Base-by-base conservation (phyloP, 2,329 filamentous ascomycete species). In the Colletotrichum theobromicola region DNA sequence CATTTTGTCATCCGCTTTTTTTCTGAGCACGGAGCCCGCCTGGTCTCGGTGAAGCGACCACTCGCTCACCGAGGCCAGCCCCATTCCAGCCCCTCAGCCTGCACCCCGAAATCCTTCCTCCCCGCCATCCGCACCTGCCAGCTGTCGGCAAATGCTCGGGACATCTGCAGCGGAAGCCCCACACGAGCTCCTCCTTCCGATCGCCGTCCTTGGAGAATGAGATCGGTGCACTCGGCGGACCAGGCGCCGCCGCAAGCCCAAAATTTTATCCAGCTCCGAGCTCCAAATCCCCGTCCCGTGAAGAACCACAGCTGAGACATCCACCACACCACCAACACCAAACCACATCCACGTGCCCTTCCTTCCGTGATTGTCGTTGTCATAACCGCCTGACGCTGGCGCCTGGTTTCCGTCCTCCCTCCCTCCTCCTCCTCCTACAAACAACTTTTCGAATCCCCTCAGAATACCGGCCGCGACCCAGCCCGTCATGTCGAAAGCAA, bases 401-500 rank as follows among this genome's bases (percentile, higher is more conserved):
- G 57, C 57, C 30, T 18, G 16, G 32, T 58, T 28, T 26, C 55
- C 26, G 35, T 10, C 15, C 13, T 30, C 21, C 5, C 46, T 58
- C 16, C 42, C 16, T 55, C 16, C 28, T 66, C 16, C 35, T 5
- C 46, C 16, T 35, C 26, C n/a, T 58, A 24, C 5, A 21, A 4
- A 37, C 28, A 30, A 50, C 46, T 67, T 18, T 58, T 55, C 28
- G 67, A 61, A 28, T 15, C n/a, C 58, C 7, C 35, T 57, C 53
- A 64, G 35, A 50, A 7, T 6, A 65, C 18, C 58, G 30, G 57
- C 18, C 64, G 63, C 46, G 46, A 57, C 57, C 69, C 53, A 78
- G 77, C 65, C 64, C 84, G 88, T 73, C 77, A 96, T 96, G 94
- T 95, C 94, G 74, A 96, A 96, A 84, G 88, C 92, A 28, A 95